Evolutionary conservation across 306 rosid species (phyloP).

Genomic region (Cicer chorassanicum): DNA sequence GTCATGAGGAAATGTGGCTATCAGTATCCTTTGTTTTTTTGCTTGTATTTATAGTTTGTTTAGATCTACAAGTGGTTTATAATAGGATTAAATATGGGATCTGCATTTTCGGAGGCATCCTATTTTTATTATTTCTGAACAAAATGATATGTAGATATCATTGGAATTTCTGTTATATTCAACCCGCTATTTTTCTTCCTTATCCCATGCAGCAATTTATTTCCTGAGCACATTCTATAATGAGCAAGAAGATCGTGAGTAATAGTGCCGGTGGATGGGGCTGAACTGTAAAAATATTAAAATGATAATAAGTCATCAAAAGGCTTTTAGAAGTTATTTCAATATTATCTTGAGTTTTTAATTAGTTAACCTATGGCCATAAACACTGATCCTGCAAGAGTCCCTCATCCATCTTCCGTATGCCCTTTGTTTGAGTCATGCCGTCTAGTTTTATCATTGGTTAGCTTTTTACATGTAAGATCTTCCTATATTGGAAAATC

Average conservation of each 20-base stretch:
- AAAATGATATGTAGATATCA: not conserved
- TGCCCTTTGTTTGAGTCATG: not conserved
- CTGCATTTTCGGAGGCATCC: constrained; percentile 17
- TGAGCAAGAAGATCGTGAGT: no score
- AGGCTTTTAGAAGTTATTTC: not conserved
- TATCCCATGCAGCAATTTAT: not conserved
- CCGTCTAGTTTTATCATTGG: not conserved
- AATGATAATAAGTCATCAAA: not conserved
- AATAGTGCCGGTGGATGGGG: no score
- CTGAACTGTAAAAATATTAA: no score
- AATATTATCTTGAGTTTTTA: no score
- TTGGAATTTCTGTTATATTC: not conserved
- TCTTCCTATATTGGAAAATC: not conserved
- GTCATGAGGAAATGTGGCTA: constrained; percentile 22
- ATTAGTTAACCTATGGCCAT: not conserved
- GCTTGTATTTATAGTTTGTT: not conserved
- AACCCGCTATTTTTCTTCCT: not conserved
- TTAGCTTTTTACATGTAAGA: not conserved
- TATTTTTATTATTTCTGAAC: constrained; percentile 3
- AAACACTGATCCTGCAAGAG: not conserved
- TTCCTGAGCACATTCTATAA: not conserved
- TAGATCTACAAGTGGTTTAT: not conserved
- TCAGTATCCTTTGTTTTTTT: constrained; percentile 7
- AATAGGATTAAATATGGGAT: not conserved
- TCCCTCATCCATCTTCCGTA: not conserved